Base-by-base conservation (phyloP, 768 basidiomycete genomes). In the Amanita rimosa region DNA sequence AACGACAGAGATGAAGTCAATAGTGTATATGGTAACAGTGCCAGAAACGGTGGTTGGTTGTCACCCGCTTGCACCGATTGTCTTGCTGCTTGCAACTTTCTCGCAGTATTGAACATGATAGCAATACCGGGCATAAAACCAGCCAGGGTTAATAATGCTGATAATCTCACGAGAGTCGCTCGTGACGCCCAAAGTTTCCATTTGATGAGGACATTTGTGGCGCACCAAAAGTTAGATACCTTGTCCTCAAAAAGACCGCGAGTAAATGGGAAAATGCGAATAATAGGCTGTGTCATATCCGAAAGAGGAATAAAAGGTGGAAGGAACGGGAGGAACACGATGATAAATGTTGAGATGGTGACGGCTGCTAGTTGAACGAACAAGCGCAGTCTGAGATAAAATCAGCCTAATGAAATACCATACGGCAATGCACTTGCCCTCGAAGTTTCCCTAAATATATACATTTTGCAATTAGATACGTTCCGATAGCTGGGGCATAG, bases 151-250 rank as follows among this genome's bases (percentile, higher is more conserved):
- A 85, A 61, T 0, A 61, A 62, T 0, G 83, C 71, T 0, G 91
- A 85, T 2, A 86, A 62, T 53, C 78, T 80, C 48, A 90, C 67
- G 6, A 93, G 72, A 3, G 71, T 58, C 0, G 56, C 59, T 2
- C 68, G 60, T 1, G 71, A 62, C 4, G 75, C 70, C 69, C 70
- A 77, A 24, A 63, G 62, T 43, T 76, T 79, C 85, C 94, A 96
- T 61, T 95, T 96, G 65, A 97, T 62, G 11, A 86, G 64, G 19
- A 94, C 82, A 60, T 97, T 91, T 14, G 83, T 79, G 27, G 91
- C 88, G 63, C 94, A 96, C 94, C 94, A 98, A 60, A 95, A 89
- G 61, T 98, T 98, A 35, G 94, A 91, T 19, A 98, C 94, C 59
- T 95, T 94, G 67, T 95, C 91, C 60, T 95, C 92, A 58, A 94